Base-by-base conservation (phyloP, 2,329 filamentous ascomycete genomes). In the Apiospora malaysiana region DNA sequence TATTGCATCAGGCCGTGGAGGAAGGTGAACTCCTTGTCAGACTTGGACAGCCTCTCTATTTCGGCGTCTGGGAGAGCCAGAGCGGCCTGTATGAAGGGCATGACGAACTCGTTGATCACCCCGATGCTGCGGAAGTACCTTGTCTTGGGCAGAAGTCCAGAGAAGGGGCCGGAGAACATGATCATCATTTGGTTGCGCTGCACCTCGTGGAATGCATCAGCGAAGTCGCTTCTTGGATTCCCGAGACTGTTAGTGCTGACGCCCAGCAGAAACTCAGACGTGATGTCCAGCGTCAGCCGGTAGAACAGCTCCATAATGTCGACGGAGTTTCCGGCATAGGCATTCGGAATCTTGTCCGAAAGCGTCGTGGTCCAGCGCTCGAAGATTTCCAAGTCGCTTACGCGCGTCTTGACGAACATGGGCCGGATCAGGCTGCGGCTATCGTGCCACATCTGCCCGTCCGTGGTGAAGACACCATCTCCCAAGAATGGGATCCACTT, bases 341-440 rank as follows among this genome's bases (percentile, higher is more conserved):
- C n/a, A n/a, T n/a, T 43, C 40, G 71, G 71, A 32, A 70, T 25
- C 45, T 45, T 51, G 8, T 56, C 18, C 7, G 70, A 27, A 16
- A 72, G 42, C 43, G 65, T 56, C 56, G 70, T 68, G 23, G 70
- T 51, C 12, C 70, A 68, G 8, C 23, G 16, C 32, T 95, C 92
- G 74, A 94, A 91, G 66, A 90, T 89, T 43, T 90, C 84, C 32
- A 95, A 84, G 78, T 95, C 92, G 43, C 91, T 90, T 46, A 89
- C 83, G 78, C 88, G 85, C 71, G 86, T 83, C 27, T 85, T 81
- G 25, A 85, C 82, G 73, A 89, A 89, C 73, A 85, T 84, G 0
- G 88, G 88, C 18, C 87, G 81, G 23, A 90, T 81, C 75, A 89
- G 81, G 6, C 80, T 79, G 1, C 82, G 76, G 2, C 81, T 82